Base-by-base conservation (phyloP, 768 basidiomycete species). In the Lactifluus volemus region DNA sequence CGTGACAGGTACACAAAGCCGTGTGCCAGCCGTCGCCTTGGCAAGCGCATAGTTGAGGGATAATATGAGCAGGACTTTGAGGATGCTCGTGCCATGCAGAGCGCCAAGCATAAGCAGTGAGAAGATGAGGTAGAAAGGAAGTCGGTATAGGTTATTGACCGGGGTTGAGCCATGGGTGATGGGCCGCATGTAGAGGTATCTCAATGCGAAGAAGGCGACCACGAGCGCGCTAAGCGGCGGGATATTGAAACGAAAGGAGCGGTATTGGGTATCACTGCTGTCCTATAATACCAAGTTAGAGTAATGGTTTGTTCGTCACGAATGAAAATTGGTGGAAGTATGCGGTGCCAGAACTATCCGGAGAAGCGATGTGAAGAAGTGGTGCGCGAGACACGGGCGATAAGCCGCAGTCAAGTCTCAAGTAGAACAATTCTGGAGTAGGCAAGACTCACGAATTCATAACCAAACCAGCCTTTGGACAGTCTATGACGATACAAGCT, bases 221-320 rank as follows among this genome's bases (percentile, higher is more conserved):
- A 76, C 73, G 32, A 89, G 76, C 45, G 70, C 45, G 41, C 78
- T 68, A 4, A 98, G 79, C 5, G 84, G 71, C 5, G 86, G 82
- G 49, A 98, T 70, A 70, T 93, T 91, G 67, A 80, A 78, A 42
- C 97, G 83, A 73, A 99, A 97, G 3, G 84, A 81, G 29, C 88
- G 87, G 70, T 94, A 98, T 75, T 98, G 97, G 0, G 79, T 75
- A 68, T 98, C 97, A 64, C 90, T 92, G 69, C 88, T 90, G 72
- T 99, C 97, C 96, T 98, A 47, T 51, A 21, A 52, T 41, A 10
- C 15, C 9, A 10, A 38, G 17, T 57, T 15, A 52, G 55, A 4
- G n/a, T 14, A 49, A 5, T 4, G 15, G 34, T 25, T 21, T 38
- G 21, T 45, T 30, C 1, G 21, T 36, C 14, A 11, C n/a, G n/a